These are phyloP conservation scores for Oemleria cerasiformis DNA, from an alignment of 306 rosid species.

Conservation along the genomic window DNA sequence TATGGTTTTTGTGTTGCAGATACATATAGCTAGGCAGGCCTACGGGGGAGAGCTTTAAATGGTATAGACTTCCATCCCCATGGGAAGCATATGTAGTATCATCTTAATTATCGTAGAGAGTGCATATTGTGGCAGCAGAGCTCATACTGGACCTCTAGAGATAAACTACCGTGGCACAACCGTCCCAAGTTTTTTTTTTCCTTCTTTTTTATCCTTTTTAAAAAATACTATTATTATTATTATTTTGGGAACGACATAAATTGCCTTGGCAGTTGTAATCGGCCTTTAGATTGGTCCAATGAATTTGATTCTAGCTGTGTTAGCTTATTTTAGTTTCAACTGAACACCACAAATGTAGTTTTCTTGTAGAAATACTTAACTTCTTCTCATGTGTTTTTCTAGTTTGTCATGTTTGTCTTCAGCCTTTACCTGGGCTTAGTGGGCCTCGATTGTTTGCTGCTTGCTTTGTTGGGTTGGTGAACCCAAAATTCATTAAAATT, in stretches of 20 bases:
- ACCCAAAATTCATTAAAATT: too few relatives aligned
- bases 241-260: constrained; percentile 4
- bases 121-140: constrained; percentile 61
- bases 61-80: background rate
- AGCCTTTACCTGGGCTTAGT: too few relatives aligned
- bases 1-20: constrained; percentile 45
- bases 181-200: background rate
- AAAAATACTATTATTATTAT: background rate
- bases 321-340: constrained; percentile 5
- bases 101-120: constrained; percentile 33
- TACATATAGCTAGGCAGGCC: constrained; percentile 56
- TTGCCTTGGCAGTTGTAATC: constrained; percentile 6
- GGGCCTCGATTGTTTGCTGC: background rate
- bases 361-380: background rate
- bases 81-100: constrained; percentile 26
- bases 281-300: constrained; percentile 12
- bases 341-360: background rate
- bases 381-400: background rate
- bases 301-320: constrained; percentile 2
- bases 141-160: constrained; percentile 29
- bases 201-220: background rate
- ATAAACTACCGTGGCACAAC: constrained; percentile 31
- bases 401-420: too few relatives aligned
- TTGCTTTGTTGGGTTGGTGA: background rate
- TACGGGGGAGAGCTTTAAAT: constrained; percentile 19